A percentile compares a stretch with the other conserved stretches of the same genome.
phyloP scores from a whole-genome alignment of 352 stramenopile genomes.

The Phytophthora pseudosyringae region DNA sequence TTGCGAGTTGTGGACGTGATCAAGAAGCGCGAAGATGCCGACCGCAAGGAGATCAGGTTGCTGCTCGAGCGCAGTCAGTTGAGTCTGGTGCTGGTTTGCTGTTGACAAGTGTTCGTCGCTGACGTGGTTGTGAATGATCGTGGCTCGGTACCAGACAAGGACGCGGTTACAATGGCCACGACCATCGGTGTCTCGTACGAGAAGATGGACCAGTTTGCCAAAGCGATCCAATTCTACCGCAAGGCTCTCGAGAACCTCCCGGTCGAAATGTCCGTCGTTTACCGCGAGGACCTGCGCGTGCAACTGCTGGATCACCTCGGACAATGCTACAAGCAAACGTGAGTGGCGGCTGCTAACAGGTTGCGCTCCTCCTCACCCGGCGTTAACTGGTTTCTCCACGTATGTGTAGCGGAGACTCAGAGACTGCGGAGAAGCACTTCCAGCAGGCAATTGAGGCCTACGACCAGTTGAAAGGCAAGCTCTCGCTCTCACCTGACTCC shows the following conservation, averaged over 20 bases:
- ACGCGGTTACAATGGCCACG: slow-evolving; percentile 68
- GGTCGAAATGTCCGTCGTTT: slow-evolving; percentile 2
- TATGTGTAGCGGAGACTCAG: slow-evolving; percentile 9
- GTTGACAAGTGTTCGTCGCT: not conserved
- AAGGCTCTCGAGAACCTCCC: slow-evolving; percentile 51
- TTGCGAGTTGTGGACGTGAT: not conserved
- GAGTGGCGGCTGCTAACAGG: not conserved
- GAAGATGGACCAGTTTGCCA: slow-evolving; percentile 41
- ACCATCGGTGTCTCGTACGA: slow-evolving; percentile 66
- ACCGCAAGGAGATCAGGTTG: slow-evolving; percentile 21
- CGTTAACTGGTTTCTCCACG: too few relatives aligned
- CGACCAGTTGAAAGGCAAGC: slow-evolving; percentile 25
- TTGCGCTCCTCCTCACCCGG: not conserved
- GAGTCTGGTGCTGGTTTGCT: slow-evolving; percentile 7
- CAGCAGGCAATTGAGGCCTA: slow-evolving; percentile 32
- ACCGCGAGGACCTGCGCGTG: slow-evolving; percentile 43
- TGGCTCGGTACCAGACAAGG: slow-evolving; percentile 44
- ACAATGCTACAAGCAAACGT: slow-evolving; percentile 69
- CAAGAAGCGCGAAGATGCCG: slow-evolving; percentile 18
- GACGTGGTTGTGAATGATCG: not conserved
- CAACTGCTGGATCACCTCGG: slow-evolving; percentile 68
- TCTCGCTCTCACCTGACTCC: slow-evolving; percentile 19
- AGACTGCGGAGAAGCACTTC: slow-evolving; percentile 27
- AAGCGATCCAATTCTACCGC: slow-evolving; percentile 62
- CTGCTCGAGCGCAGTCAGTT: slow-evolving; percentile 19